Evolutionary conservation across 192 early-diverging fungal genomes (phyloP).

Genomic region (Backusella australiensis): DNA sequence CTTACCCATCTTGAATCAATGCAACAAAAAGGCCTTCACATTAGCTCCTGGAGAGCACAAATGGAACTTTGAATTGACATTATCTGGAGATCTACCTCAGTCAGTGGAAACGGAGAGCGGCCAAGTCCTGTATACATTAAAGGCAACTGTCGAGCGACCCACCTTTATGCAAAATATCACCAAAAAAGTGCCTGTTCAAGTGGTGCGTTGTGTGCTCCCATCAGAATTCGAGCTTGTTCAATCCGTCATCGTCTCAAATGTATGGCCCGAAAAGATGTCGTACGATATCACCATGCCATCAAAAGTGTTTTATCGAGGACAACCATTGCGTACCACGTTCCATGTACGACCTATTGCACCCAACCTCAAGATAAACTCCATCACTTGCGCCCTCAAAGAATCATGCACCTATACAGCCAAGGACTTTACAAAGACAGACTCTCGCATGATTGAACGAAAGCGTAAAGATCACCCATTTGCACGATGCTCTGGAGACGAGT

Average conservation of each 20-base stretch:
- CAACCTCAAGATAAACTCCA: constrained; percentile 41
- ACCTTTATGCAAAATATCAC: constrained; percentile 47
- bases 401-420: constrained; percentile 44
- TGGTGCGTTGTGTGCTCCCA: constrained; percentile 49
- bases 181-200: constrained; percentile 26
- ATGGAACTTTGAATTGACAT: constrained; percentile 53
- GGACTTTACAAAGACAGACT: constrained; percentile 15
- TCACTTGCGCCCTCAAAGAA: constrained; percentile 53
- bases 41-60: constrained; percentile 38
- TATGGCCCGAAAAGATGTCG: constrained; percentile 54
- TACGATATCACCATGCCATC: constrained; percentile 58
- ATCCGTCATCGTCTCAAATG: constrained; percentile 48
- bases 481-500: not conserved
- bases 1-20: constrained; percentile 29
- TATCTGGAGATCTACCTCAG: constrained; percentile 59
- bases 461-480: not conserved
- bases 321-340: constrained; percentile 47
- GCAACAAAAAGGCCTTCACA: constrained; percentile 31
- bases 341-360: constrained; percentile 46
- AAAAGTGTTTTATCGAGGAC: constrained; percentile 47
- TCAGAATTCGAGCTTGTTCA: constrained; percentile 50
- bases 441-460: constrained; percentile 2
- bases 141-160: constrained; percentile 50
- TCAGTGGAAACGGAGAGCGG: constrained; percentile 46
- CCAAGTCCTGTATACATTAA: constrained; percentile 48